Percentiles rank a stretch among this genome's conserved stretches.
These are phyloP conservation scores for Farysia itapuensis DNA, from an alignment of 1,284 basidiomycete genomes.

Conservation along the genomic window DNA sequence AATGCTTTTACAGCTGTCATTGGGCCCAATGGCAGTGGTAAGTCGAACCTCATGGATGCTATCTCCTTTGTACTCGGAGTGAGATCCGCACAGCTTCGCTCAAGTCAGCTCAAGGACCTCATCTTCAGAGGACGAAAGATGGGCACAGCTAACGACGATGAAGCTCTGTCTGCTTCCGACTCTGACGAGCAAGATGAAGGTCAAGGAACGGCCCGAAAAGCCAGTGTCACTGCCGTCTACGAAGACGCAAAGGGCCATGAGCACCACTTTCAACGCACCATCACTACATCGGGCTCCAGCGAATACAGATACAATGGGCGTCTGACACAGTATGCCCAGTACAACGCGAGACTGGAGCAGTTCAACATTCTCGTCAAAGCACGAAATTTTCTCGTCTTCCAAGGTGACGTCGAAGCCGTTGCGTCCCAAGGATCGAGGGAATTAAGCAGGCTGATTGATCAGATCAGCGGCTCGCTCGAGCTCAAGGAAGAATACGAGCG, in stretches of 20 bases:
- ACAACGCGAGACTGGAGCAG: slow-evolving; percentile 50
- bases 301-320: slow-evolving; percentile 57
- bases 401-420: slow-evolving; percentile 94
- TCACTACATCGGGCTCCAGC: slow-evolving; percentile 79
- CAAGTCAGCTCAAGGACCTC: slow-evolving; percentile 88
- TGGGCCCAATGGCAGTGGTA: slow-evolving; percentile 98
- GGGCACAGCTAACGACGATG: slow-evolving; percentile 60
- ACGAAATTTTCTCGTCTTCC: slow-evolving; percentile 98
- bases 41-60: slow-evolving; percentile 99
- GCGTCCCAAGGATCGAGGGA: slow-evolving; percentile 92
- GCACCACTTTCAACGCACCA: slow-evolving; percentile 82
- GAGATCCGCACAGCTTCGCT: slow-evolving; percentile 87
- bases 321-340: slow-evolving; percentile 39
- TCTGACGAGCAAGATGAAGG: slow-evolving; percentile 66
- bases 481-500: slow-evolving; percentile 85
- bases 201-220: slow-evolving; percentile 82
- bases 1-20: slow-evolving; percentile 87
- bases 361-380: slow-evolving; percentile 94
- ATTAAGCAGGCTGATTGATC: slow-evolving; percentile 86
- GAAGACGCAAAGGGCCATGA: slow-evolving; percentile 75
- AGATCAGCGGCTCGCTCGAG: slow-evolving; percentile 77
- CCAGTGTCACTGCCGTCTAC: slow-evolving; percentile 92
- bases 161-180: slow-evolving; percentile 31
- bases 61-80: slow-evolving; percentile 98
- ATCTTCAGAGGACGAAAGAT: slow-evolving; percentile 87